Evolutionary conservation across 148 eudicot genomes (phyloP).

Genomic region (Vaccinium vitisidaea): DNA sequence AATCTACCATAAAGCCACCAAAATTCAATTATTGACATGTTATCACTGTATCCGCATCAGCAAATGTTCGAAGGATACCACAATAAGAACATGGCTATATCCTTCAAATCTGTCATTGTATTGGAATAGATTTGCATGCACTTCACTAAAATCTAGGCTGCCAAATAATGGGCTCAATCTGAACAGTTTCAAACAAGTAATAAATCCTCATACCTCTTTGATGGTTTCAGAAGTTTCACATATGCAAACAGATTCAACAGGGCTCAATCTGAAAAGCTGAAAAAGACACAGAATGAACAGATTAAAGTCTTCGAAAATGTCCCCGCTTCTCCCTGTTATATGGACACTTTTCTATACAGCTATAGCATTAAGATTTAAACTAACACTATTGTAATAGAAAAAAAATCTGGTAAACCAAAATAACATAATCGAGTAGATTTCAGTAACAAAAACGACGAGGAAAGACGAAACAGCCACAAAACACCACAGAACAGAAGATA

Average conservation of each 20-base stretch:
- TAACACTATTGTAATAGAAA: background rate
- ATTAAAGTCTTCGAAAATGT: background rate
- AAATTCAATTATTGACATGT: background rate
- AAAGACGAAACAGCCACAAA: background rate
- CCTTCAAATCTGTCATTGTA: background rate
- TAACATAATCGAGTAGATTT: background rate
- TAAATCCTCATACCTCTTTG: constrained; percentile 48
- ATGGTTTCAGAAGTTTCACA: constrained; percentile 39
- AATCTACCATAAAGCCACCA: background rate
- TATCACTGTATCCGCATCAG: background rate
- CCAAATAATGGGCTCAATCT: background rate
- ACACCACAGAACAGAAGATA: background rate
- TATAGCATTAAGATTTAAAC: background rate
- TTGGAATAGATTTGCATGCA: background rate
- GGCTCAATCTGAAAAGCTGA: constrained; percentile 64
- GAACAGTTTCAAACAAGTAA: too few species aligned
- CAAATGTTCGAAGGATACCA: background rate
- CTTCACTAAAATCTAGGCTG: background rate
- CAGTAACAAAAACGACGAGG: background rate
- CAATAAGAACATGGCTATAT: background rate
- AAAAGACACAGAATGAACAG: background rate
- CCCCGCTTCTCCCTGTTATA: background rate
- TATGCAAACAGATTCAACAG: constrained; percentile 51
- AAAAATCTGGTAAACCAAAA: background rate
- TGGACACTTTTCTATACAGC: background rate